phyloP scores from a whole-genome alignment of 108 stramenopile species.

The Cyclotella sp. region DNA sequence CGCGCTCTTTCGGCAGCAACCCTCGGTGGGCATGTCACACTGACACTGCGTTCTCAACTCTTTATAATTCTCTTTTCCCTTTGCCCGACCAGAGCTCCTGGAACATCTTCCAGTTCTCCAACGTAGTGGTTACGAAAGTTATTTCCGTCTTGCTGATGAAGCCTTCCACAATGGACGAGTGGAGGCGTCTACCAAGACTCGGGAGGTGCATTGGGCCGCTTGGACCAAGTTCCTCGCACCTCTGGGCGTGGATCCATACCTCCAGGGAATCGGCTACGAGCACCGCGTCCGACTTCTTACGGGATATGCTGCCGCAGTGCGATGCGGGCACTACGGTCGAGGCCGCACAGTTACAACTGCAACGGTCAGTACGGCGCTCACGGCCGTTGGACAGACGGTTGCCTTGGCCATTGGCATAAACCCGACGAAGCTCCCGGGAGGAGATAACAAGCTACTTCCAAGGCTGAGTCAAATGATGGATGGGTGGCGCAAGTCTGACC shows the following conservation, averaged over 20 bases:
- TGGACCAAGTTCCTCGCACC: slow-evolving; percentile 3
- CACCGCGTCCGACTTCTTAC: no score
- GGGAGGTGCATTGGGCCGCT: slow-evolving; percentile 21
- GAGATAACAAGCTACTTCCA: background rate
- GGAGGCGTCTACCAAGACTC: slow-evolving; percentile 30
- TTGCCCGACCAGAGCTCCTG: slow-evolving; percentile 31
- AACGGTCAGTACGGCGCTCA: no score
- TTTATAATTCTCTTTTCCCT: slow-evolving; percentile 23
- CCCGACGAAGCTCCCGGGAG: no score
- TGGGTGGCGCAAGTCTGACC: background rate
- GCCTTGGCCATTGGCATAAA: no score
- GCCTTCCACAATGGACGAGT: no score
- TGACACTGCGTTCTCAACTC: slow-evolving; percentile 9
- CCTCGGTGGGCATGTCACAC: slow-evolving; percentile 31
- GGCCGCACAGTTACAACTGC: no score
- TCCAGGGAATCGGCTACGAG: background rate
- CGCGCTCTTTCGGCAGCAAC: no score
- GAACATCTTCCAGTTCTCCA: no score
- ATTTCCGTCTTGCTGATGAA: slow-evolving; percentile 20
- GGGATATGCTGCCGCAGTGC: background rate
- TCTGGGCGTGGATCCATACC: slow-evolving; percentile 30
- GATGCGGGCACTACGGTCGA: no score
- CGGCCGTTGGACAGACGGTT: no score
- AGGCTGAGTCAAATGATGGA: background rate
- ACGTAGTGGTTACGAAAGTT: background rate